phyloP scores from a whole-genome alignment of 805 yeast genomes.

The Maudiozyma saulgeensis region DNA sequence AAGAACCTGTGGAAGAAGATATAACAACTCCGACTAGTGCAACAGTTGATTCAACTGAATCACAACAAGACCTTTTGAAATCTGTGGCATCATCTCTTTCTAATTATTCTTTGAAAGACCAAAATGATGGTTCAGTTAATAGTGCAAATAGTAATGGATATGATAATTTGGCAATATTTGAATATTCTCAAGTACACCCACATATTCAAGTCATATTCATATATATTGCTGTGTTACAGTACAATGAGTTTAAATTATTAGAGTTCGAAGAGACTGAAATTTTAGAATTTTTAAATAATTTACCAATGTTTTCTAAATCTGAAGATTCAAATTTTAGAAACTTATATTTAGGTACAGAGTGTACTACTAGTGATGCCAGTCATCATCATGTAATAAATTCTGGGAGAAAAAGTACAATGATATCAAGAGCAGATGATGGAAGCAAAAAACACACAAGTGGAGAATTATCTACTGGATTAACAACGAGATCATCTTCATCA shows the following conservation, averaged over 20 bases:
- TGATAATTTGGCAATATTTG: constrained; percentile 4
- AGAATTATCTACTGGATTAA: constrained; percentile 8
- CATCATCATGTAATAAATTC: background rate
- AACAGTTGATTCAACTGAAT: background rate
- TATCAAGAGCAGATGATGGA: background rate
- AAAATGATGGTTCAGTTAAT: background rate
- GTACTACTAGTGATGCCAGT: background rate
- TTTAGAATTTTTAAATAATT: constrained; percentile 58
- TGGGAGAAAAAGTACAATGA: background rate
- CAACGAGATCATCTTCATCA: constrained; percentile 3
- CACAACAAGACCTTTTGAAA: background rate
- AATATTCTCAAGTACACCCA: constrained; percentile 48
- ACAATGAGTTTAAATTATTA: constrained; percentile 65
- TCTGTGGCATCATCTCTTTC: background rate
- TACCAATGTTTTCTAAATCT: constrained; percentile 27
- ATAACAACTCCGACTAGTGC: background rate
- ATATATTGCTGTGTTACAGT: constrained; percentile 67
- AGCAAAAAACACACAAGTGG: constrained; percentile 1
- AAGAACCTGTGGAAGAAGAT: background rate
- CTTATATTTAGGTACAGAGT: constrained; percentile 11
- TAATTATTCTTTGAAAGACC: background rate
- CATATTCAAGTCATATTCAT: constrained; percentile 70
- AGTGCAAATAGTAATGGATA: background rate
- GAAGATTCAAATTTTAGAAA: constrained; percentile 26
- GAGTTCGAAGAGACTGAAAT: constrained; percentile 90